Evolutionary conservation across 306 rosid species (phyloP), one percentile per base, ranked within the genome.

Genomic region (Abrus pulchellus): DNA sequence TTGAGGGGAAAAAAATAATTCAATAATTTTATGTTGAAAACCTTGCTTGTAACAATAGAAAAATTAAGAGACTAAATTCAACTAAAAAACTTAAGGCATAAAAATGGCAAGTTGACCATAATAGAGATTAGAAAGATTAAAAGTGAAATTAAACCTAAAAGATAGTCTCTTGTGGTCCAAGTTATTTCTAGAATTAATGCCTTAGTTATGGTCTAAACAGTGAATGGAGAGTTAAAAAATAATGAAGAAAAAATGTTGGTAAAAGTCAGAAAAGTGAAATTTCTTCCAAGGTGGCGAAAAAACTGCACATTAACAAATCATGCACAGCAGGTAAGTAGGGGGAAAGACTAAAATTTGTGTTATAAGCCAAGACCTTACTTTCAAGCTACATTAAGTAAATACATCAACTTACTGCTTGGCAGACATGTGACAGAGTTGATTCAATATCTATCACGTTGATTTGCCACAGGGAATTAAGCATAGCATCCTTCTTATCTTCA

Each of bases 371-470:
- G 85, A 20, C 10, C 38, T 3, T 54, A 80, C 11, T 57, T 68
- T 77, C 48, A 75, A 66, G 59, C 30, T 41, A 65, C 64, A 72
- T 50, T 79, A 54, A 81, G 83, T 72, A 82, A 69, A 80, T 44
- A 67, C 30, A 50, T 70, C 52, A 72, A 93, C 99, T 93, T 87
- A 96, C 99, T n/a, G 85, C 91, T 27, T 74, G 85, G 89, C 99
- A 92, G 83, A 93, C 98, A 47, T 2, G 97, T 32, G 98, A 93
- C 34, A 96, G 80, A 66, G 97, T 93, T 84, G 93, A 83, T 88
- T 96, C 99, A 8, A 96, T 96, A 82, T 96, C 99, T 20, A 93
- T 94, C 45, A 96, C 99, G 20, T 96, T 96, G 80, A 96, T 85
- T 87, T 86, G 89, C 98, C 99, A 96, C 27, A 92, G 86, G 54